Conservation (phyloP, 805 yeast species). For the Metschnikowia drakensbergensis region DNA sequence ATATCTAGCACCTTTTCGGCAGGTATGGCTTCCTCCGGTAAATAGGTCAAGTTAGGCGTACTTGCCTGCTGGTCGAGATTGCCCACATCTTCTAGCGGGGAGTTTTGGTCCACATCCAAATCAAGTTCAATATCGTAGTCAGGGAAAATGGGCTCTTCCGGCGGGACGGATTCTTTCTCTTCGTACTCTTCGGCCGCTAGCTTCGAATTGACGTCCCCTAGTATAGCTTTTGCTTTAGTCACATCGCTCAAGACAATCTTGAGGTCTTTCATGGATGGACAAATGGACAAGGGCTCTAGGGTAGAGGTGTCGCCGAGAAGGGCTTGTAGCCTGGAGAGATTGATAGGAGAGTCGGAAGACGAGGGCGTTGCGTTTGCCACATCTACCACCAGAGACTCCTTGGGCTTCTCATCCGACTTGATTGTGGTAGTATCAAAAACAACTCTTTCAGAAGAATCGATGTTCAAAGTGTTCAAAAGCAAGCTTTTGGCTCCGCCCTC, state of each 20-base stretch:
- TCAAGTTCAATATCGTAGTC: conserved; percentile 24
- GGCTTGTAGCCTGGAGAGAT: conserved; percentile 19
- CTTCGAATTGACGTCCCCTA: conserved; percentile 39
- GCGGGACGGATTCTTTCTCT: neutral
- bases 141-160: conserved; percentile 4
- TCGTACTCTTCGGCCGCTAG: conserved; percentile 18
- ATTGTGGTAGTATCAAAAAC: conserved; percentile 59
- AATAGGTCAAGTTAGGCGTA: neutral
- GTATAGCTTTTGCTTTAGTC: conserved; percentile 45
- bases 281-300: conserved; percentile 40
- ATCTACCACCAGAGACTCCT: conserved; percentile 6
- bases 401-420: conserved; percentile 13
- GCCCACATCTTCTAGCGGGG: conserved; percentile 6
- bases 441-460: conserved; percentile 52
- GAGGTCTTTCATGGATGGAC: conserved; percentile 68
- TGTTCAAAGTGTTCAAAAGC: conserved; percentile 55
- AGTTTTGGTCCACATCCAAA: conserved; percentile 12
- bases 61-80: conserved; percentile 4
- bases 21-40: conserved; percentile 2
- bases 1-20: conserved; percentile 42
- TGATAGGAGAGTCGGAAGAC: conserved; percentile 15
- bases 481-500: conserved; percentile 80
- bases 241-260: conserved; percentile 55
- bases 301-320: conserved; percentile 22
- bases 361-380: neutral